Evolutionary conservation across 306 rosid genomes (phyloP), one percentile per base, ranked within the genome.

Genomic region (Begonia peltatifolia): DNA sequence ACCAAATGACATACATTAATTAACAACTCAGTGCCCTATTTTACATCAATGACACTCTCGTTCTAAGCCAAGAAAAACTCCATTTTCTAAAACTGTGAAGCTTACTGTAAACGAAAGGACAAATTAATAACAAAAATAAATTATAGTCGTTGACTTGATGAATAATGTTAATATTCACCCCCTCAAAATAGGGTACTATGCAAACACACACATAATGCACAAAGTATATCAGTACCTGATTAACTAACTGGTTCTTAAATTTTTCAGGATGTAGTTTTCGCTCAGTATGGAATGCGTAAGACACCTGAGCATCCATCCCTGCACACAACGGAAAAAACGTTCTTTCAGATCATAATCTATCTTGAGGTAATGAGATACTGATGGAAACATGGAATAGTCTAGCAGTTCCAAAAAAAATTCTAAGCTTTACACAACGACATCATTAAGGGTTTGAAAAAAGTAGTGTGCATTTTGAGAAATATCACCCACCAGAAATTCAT

Each of bases 251-350:
- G 68, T 83, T 83, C 66, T 86, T 90, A 55, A 86, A 90, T 51
- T 81, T 90, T 72, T 83, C 99, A 2, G 99, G 99, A 73, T 86
- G 78, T 79, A 62, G 15, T 75, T 90, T 90, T 63, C 99, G 64
- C 74, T 90, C 95, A 17, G 94, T 78, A 71, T 90, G 99, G 77
- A 90, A 90, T 49, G 88, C 94, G 41, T 86, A 86, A 36, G 99
- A 90, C 56, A 90, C 94, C 79, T 90, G 95, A 67, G 95, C 99
- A 68, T 90, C 99, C 99, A 90, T 90, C 44, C 99, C 95, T 90
- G 14, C 42, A 59, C 57, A 66, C 52, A 56, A 14, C 48, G 41
- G 11, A 53, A n/a, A 65, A n/a, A 55, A 41, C 22, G 53, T 36
- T 36, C 6, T 44, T 49, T 52, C 38, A 48, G 13, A 57, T 60